Base-by-base conservation (phyloP, 2,329 filamentous ascomycete species). In the Annulohypoxylon truncatum region DNA sequence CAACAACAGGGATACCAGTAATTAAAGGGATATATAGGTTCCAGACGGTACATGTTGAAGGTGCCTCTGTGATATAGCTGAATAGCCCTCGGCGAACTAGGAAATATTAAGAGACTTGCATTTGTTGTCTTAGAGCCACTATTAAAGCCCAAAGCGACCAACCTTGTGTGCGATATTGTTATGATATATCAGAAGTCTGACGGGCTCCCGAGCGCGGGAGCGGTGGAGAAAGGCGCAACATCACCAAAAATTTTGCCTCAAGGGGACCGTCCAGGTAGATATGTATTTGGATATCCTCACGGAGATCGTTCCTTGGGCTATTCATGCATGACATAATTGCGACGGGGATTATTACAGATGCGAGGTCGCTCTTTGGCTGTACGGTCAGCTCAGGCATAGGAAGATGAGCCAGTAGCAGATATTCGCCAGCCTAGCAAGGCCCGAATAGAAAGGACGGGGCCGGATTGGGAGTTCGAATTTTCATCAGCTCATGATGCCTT, bases 261-360 rank as follows among this genome's bases (percentile, higher is more conserved):
- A 48, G 55, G 55, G 61, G 56, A 47, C 54, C 42, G 56, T 60
- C 64, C 35, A 64, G 63, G 69, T 64, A 70, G 52, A 71, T 70
- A 70, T 70, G 66, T 67, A 70, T 69, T 66, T 57, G 67, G 66
- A 69, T 68, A 66, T 53, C 70, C 63, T 64, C 59, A 68, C 60
- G 76, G 74, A 69, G 74, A 79, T 78, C 75, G 71, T 71, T 68
- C 71, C 72, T 75, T 74, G 64, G 72, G 71, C 75, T 75, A 77
- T 78, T 78, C 69, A 71, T 74, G 79, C 80, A 82, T 82, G 80
- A 81, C 80, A 82, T 82, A 82, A 82, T 81, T 81, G 68, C 71
- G 65, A 71, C 69, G 63, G 71, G 71, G 74, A 70, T 70, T 52
- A 58, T 57, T 47, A 69, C 53, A 65, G 56, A 64, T 59, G 53